Base-by-base conservation (phyloP, 257 asterid species). In the Handroanthus guayacan region DNA sequence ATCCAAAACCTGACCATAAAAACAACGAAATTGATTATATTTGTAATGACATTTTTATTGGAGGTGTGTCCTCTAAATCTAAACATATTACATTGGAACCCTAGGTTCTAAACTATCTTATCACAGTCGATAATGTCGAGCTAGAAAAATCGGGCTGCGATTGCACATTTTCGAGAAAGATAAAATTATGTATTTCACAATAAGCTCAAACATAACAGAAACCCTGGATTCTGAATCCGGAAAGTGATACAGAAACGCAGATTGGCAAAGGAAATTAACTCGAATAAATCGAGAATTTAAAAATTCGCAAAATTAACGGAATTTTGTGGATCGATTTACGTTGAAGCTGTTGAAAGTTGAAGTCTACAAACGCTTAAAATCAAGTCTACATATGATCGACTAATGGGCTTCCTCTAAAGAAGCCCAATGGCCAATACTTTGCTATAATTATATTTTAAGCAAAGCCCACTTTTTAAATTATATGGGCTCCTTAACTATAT, bases 151-250 rank as follows among this genome's bases (percentile, higher is more conserved):
- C 38, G 31, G 52, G n/a, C n/a, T 31, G 5, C 10, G n/a, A n/a
- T 14, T n/a, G 6, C 38, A 12, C 62, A 18, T 31, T 31, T 5
- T 34, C 36, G 16, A 51, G 63, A 43, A 25, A 14, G 14, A 51
- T 34, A 13, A 39, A 7, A 0, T 13, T 3, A 62, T 20, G 18
- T 3, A 74, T 3, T 16, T n/a, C 10, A 25, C 34, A 51, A 39
- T 34, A 12, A 66, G 37, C 67, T 51, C 47, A 68, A 65, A 18
- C 55, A 47, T 44, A 51, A 60, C 6, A 58, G 51, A 52, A 68
- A 60, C 83, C 77, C 80, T 68, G 74, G 68, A 74, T 38, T 69
- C 16, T 25, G 37, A 64, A 64, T 9, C 47, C 16, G 37, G 17
- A 62, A 2, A 60, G 14, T 36, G 20, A 3, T 14, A 14, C 16